Conservation (phyloP, 2,329 filamentous ascomycete genomes). For the Calonectria ilicicola region DNA sequence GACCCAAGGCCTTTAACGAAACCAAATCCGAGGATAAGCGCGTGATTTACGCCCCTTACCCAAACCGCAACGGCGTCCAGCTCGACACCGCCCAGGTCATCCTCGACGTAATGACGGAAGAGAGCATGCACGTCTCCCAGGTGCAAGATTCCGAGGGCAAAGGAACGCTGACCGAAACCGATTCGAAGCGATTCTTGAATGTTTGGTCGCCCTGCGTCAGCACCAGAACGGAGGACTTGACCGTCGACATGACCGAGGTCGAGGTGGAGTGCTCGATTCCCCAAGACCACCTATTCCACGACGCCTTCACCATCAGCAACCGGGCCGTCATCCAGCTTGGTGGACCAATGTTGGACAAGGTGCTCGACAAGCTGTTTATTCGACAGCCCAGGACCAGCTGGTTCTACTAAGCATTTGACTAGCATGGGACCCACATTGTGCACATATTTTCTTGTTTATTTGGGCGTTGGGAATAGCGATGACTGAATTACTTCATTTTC, state of each 20-base stretch:
- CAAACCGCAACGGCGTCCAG: conserved; percentile 56
- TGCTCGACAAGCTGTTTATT: conserved; percentile 42
- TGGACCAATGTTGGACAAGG: conserved; percentile 27
- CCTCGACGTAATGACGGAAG: conserved; percentile 59
- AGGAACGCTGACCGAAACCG: conserved; percentile 49
- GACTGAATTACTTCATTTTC: neutral
- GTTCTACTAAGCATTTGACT: conserved; percentile 39
- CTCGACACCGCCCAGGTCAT: conserved; percentile 56
- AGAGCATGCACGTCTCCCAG: conserved; percentile 57
- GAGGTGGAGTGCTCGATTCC: conserved; percentile 53
- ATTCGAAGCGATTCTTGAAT: conserved; percentile 54
- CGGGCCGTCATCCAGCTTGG: conserved; percentile 44
- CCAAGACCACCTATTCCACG: conserved; percentile 64
- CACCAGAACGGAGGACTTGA: conserved; percentile 26
- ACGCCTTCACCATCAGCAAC: conserved; percentile 58
- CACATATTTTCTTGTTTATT: neutral
- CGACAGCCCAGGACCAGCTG: conserved; percentile 27
- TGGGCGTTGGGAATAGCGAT: conserved; percentile 49
- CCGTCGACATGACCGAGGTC: conserved; percentile 24
- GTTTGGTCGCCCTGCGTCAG: conserved; percentile 57
- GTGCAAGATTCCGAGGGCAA: conserved; percentile 58
- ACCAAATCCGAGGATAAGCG: conserved; percentile 29
- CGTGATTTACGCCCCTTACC: conserved; percentile 47
- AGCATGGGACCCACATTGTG: neutral
- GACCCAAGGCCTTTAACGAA: conserved; percentile 19